A percentile compares a stretch with the other conserved stretches of the same genome.
Evolutionary conservation across 768 basidiomycete genomes (phyloP).

Genomic region (Tricholoma hemisulphureum): DNA sequence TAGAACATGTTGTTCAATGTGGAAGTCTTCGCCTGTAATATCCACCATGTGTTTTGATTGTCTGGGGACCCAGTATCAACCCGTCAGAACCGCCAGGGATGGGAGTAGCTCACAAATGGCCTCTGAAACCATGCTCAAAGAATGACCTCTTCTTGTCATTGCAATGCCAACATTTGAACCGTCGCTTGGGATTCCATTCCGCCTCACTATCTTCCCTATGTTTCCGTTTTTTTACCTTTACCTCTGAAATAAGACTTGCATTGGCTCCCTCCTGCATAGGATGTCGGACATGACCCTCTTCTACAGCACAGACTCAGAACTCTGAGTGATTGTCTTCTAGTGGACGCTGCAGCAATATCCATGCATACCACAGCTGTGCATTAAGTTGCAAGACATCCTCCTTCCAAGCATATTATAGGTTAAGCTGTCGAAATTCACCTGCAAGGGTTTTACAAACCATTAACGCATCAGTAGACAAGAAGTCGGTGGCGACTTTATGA

Average conservation of each 20-base stretch:
- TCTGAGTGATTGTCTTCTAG: background rate
- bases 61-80: too few relatives aligned
- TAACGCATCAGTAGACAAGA: conserved; percentile 91
- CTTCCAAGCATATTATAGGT: conserved; percentile 83
- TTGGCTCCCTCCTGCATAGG: too few relatives aligned
- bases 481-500: conserved; percentile 85
- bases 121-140: background rate
- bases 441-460: conserved; percentile 78
- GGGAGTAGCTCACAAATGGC: background rate
- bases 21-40: too few relatives aligned
- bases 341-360: background rate
- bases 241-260: too few relatives aligned
- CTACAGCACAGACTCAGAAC: too few relatives aligned
- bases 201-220: background rate
- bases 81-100: too few relatives aligned
- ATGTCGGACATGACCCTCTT: too few relatives aligned
- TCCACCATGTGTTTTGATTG: too few relatives aligned
- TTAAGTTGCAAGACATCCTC: conserved; percentile 82
- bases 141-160: background rate
- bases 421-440: conserved; percentile 84
- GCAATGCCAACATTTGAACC: background rate
- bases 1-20: too few relatives aligned
- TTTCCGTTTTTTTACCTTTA: background rate
- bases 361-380: background rate
- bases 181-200: background rate